phyloP scores from a whole-genome alignment of 2,329 filamentous ascomycete species.

The Sclerotinia glacialis region DNA sequence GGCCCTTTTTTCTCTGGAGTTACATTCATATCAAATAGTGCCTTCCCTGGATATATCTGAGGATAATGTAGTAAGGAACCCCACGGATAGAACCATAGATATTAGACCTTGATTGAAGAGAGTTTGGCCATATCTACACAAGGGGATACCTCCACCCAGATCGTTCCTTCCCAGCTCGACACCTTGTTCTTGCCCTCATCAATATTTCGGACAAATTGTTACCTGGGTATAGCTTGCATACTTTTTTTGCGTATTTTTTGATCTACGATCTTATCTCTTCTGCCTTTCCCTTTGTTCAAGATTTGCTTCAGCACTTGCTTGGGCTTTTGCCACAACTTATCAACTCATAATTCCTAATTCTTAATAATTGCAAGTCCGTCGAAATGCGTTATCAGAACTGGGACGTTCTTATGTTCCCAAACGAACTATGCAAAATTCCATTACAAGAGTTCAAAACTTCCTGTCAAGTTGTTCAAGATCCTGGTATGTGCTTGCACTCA shows the following conservation, averaged over 20 bases:
- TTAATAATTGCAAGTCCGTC: conserved; percentile 13
- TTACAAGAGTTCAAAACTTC: conserved; percentile 79
- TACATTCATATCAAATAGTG: not conserved
- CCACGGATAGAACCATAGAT: not conserved
- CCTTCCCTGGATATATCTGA: not conserved
- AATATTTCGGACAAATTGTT: not conserved
- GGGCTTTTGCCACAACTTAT: conserved; percentile 13
- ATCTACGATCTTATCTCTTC: conserved; percentile 6
- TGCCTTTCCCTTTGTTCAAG: conserved; percentile 5
- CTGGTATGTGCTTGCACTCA: conserved; percentile 36
- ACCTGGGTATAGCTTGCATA: conserved; percentile 3
- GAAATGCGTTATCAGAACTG: conserved; percentile 81
- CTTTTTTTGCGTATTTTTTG: not conserved
- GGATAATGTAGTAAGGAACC: not conserved
- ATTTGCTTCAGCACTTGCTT: conserved; percentile 21
- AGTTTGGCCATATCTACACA: not conserved
- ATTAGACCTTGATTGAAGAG: not conserved
- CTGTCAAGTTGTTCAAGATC: conserved; percentile 64
- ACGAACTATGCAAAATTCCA: conserved; percentile 60
- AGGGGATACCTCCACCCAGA: not conserved
- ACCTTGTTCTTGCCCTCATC: not conserved
- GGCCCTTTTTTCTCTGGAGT: not conserved
- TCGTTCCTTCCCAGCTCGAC: conserved; percentile 6
- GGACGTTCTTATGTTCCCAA: conserved; percentile 80
- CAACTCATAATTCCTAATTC: conserved; percentile 10